A percentile compares a stretch with the other conserved stretches of the same genome.
Evolutionary conservation across 306 rosid genomes (phyloP).

Genomic region (Rosa persica): DNA sequence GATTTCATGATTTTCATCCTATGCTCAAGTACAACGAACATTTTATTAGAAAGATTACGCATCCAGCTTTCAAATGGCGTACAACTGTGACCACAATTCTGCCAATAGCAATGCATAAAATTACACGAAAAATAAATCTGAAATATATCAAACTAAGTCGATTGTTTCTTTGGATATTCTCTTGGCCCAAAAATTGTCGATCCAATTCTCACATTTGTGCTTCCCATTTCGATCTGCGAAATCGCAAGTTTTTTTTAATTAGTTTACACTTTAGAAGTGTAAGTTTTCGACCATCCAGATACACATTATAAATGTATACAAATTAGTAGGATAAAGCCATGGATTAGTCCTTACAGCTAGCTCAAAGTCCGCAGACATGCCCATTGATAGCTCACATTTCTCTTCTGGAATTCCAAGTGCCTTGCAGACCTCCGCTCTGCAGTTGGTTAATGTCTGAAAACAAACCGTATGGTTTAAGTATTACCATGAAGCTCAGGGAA

Average conservation of each 20-base stretch:
- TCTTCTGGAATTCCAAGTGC: slow-evolving; percentile 73
- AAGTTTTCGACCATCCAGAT: background rate
- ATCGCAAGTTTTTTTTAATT: slow-evolving; percentile 1
- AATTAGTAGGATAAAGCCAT: background rate
- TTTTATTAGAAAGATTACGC: background rate
- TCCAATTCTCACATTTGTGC: slow-evolving; percentile 89
- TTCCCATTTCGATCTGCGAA: slow-evolving; percentile 91
- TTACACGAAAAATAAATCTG: background rate
- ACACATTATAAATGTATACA: background rate
- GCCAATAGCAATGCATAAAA: background rate
- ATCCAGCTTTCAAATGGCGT: slow-evolving; percentile 2
- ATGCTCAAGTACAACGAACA: background rate
- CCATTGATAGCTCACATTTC: slow-evolving; percentile 87
- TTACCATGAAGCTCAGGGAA: slow-evolving; percentile 18
- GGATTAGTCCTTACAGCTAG: slow-evolving; percentile 69
- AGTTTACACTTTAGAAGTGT: background rate
- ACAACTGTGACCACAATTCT: background rate
- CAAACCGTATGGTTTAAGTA: slow-evolving; percentile 22
- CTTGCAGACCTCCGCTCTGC: slow-evolving; percentile 76
- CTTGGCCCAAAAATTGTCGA: slow-evolving; percentile 89
- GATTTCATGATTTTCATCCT: too few species aligned
- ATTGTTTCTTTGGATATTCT: slow-evolving; percentile 66
- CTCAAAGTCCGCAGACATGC: slow-evolving; percentile 94
- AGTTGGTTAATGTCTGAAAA: slow-evolving; percentile 59
- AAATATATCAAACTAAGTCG: slow-evolving; percentile 8